phyloP scores from a whole-genome alignment of 2,329 filamentous ascomycete species.

The Onygenales sp. region DNA sequence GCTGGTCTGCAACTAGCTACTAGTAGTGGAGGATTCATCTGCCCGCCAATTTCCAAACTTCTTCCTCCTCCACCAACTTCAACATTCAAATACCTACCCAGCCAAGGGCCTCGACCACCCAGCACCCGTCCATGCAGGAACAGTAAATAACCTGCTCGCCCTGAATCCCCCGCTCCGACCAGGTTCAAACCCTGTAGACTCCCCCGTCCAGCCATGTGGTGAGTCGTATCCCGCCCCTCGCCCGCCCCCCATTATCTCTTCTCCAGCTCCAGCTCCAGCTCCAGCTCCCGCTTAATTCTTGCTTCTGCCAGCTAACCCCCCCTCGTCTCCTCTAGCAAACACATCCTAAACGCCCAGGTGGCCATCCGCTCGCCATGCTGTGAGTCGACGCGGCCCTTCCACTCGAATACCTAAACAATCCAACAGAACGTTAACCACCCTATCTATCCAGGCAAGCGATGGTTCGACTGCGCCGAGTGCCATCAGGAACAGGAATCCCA shows the following conservation, averaged over 20 bases:
- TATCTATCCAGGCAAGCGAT: conserved; percentile 41
- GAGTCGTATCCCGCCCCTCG: neutral
- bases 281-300: neutral
- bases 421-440: neutral
- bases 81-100: too few species aligned
- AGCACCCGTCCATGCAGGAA: neutral
- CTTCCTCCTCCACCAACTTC: too few species aligned
- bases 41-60: too few species aligned
- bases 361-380: conserved; percentile 93
- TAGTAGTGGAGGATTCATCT: too few species aligned
- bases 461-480: conserved; percentile 98
- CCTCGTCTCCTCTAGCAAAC: conserved; percentile 58
- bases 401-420: neutral
- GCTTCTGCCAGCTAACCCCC: neutral
- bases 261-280: neutral
- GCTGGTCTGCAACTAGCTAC: too few species aligned
- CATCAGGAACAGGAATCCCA: conserved; percentile 75
- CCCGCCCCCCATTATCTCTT: neutral
- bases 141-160: neutral
- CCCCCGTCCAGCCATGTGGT: neutral
- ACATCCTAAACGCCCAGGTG: conserved; percentile 96
- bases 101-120: too few species aligned
- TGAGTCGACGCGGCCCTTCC: conserved; percentile 37
- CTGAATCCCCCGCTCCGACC: neutral
- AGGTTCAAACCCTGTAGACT: neutral